These are phyloP conservation scores for Tetrapisispora namnaoensis DNA, from an alignment of 805 yeast species.

Conservation along the genomic window DNA sequence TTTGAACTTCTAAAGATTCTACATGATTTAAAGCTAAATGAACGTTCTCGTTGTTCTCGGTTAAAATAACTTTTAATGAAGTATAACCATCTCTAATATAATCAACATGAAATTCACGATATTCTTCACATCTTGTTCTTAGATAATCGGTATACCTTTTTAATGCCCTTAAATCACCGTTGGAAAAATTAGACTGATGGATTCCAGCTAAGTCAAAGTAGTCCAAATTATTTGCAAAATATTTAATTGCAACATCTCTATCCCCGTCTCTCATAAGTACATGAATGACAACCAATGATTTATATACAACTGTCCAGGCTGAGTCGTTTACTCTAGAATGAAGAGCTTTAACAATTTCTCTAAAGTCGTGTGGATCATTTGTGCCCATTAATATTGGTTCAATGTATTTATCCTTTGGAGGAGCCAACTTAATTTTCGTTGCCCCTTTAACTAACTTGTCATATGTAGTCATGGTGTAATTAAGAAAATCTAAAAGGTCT, in stretches of 20 bases:
- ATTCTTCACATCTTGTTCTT: slow-evolving; percentile 58
- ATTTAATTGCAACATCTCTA: slow-evolving; percentile 58
- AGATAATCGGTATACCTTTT: slow-evolving; percentile 66
- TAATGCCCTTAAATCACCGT: slow-evolving; percentile 45
- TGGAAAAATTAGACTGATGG: slow-evolving; percentile 24
- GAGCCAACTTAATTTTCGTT: slow-evolving; percentile 75
- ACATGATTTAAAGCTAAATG: slow-evolving; percentile 75
- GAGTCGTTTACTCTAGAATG: slow-evolving; percentile 56
- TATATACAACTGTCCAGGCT: slow-evolving; percentile 89
- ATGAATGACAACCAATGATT: slow-evolving; percentile 75
- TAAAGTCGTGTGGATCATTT: slow-evolving; percentile 38
- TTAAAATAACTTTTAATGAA: slow-evolving; percentile 36
- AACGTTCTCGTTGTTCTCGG: slow-evolving; percentile 42
- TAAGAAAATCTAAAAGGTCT: not conserved
- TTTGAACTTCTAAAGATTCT: slow-evolving; percentile 76
- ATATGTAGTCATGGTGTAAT: slow-evolving; percentile 31
- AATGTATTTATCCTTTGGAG: slow-evolving; percentile 94
- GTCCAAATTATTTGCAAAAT: slow-evolving; percentile 40
- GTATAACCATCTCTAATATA: slow-evolving; percentile 63
- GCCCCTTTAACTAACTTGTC: slow-evolving; percentile 74
- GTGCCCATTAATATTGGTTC: slow-evolving; percentile 72
- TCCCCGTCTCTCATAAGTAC: slow-evolving; percentile 91
- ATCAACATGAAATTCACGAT: slow-evolving; percentile 52
- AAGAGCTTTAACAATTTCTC: slow-evolving; percentile 58
- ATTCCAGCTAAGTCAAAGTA: slow-evolving; percentile 36